Evolutionary conservation across 2,329 filamentous ascomycete genomes (phyloP).

Genomic region (Ceratocystis diversiconidia): DNA sequence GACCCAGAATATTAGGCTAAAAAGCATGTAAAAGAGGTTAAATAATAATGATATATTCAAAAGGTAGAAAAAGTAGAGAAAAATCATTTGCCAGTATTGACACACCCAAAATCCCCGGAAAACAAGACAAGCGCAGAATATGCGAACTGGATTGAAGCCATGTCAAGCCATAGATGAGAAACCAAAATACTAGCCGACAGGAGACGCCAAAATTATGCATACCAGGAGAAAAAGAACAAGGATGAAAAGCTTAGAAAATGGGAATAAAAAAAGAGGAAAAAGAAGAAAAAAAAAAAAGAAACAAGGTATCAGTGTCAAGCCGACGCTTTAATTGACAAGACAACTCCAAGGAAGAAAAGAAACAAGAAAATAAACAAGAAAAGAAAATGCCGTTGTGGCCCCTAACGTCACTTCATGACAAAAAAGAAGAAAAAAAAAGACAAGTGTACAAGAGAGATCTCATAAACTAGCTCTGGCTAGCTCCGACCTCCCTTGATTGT

Average conservation of each 20-base stretch:
- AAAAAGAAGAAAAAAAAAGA: conserved; percentile 15
- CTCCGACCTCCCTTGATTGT: conserved; percentile 21
- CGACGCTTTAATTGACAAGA: too few species aligned
- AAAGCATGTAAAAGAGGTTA: background rate
- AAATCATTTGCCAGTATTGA: background rate
- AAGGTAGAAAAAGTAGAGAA: background rate
- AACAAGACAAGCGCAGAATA: background rate
- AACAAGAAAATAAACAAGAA: conserved; percentile 17
- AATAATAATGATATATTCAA: conserved; percentile 2
- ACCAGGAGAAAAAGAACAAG: background rate
- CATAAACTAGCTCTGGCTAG: conserved; percentile 6
- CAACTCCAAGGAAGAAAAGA: background rate
- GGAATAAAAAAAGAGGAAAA: conserved; percentile 5
- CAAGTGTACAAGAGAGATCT: conserved; percentile 9
- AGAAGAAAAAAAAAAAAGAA: background rate
- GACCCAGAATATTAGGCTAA: background rate
- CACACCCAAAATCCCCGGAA: background rate
- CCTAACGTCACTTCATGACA: conserved; percentile 13
- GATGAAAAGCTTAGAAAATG: background rate
- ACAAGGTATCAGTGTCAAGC: too few species aligned
- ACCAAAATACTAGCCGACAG: background rate
- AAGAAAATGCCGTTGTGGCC: conserved; percentile 15
- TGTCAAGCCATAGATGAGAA: background rate
- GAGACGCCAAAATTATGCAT: conserved; percentile 9
- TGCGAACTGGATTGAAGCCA: background rate